phyloP scores from a whole-genome alignment of 2,329 filamentous ascomycete species.

The Fonsecaea pedrosoi region DNA sequence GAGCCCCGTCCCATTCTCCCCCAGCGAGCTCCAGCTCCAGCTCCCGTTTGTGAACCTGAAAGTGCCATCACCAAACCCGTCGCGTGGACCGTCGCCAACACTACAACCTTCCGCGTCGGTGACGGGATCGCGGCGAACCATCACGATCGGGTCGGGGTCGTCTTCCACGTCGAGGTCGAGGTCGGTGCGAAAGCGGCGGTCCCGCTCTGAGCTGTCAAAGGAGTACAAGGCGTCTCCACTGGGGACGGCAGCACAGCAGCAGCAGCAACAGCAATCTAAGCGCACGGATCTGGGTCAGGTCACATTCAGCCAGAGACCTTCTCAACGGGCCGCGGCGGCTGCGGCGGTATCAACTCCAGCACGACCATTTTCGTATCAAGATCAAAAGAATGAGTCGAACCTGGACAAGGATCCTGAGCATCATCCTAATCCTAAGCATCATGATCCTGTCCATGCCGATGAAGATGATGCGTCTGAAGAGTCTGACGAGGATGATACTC shows the following conservation, averaged over 20 bases:
- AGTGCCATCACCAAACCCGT: constrained; percentile 12
- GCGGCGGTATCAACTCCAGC: neutral
- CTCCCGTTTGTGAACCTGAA: constrained; percentile 20
- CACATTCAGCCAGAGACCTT: neutral
- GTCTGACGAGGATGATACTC: too few species aligned
- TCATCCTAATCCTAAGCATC: neutral
- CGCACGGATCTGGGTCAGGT: neutral
- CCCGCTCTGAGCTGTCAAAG: constrained; percentile 21
- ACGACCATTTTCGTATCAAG: constrained; percentile 12
- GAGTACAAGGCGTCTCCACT: constrained; percentile 17
- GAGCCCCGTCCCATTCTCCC: constrained; percentile 8
- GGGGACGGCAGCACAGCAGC: neutral
- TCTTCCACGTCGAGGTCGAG: constrained; percentile 16
- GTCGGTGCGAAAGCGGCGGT: constrained; percentile 25
- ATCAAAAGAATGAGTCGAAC: neutral
- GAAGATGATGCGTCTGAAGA: too few species aligned
- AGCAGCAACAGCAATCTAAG: neutral
- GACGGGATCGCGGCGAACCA: constrained; percentile 7
- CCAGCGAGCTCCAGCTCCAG: constrained; percentile 4
- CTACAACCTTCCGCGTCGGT: neutral
- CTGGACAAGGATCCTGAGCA: neutral
- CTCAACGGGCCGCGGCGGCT: too few species aligned
- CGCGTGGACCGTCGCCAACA: constrained; percentile 1
- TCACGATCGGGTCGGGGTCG: constrained; percentile 20
- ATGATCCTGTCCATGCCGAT: too few species aligned